Evolutionary conservation across 495 filamentous ascomycete species (phyloP), one percentile per base, ranked within the genome.

Genomic region (Xylaria bambusicola): DNA sequence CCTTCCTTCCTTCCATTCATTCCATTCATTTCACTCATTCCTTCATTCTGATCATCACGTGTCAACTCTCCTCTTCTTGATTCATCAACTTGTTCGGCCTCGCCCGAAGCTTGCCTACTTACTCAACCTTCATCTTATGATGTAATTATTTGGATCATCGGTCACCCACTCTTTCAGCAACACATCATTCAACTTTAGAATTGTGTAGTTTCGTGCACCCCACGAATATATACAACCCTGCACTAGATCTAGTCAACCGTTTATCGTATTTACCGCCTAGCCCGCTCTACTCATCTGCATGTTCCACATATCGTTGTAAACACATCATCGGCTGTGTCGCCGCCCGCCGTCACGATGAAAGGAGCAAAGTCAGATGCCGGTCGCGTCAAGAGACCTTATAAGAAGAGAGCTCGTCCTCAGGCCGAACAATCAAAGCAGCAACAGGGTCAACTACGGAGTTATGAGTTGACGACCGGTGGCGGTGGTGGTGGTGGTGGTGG

Each of bases 351-450:
- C 42, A 58, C 55, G 44, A 58, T 58, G 56, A 59, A 36, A 45
- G 56, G 56, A 51, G 29, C 47, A 52, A 59, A 44, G 47, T 27
- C 42, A 36, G 40, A 13, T 9, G 15, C 38, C 27, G 57, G 57
- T 46, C 57, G 57, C 46, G 57, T 46, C 41, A 26, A 41, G 27
- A 53, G 40, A 52, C 23, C 57, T 20, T 46, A 60, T 52, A 46
- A 48, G 3, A 60, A 53, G 41, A 46, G 49, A 35, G 47, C 38
- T 26, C 57, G 57, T 24, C 47, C 56, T 20, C 36, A 59, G 15
- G 21, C 36, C 9, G 17, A 49, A 40, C 27, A 24, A 26, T 42
- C 47, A 17, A 42, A 27, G 20, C 40, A 23, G 23, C 17, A 1
- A 31, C 35, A 42, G 18, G 2, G 0, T 17, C n/a, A 17, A 31